Conservation (phyloP, 176 grass and related monocot genomes). For the Typha latifolia region DNA sequence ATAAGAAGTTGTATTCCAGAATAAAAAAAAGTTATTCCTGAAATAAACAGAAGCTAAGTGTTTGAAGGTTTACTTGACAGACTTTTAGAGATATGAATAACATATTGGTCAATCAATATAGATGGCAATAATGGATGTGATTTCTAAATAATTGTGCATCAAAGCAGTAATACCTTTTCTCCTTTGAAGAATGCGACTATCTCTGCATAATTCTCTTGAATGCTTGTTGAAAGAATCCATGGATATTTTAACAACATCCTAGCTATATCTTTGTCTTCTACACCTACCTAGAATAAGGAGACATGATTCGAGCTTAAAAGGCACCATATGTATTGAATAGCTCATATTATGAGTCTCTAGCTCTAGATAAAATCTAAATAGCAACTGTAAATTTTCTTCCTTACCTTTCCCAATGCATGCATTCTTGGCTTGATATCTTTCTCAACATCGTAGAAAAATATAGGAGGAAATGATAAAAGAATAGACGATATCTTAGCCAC, state of each 20-base stretch:
- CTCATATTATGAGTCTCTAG: background rate
- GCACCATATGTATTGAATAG: background rate
- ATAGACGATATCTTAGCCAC: constrained; percentile 35
- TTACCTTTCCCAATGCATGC: constrained; percentile 65
- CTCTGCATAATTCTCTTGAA: constrained; percentile 58
- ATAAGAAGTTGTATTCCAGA: no score
- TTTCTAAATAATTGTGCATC: background rate
- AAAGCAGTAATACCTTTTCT: constrained; percentile 38
- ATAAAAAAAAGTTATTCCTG: no score
- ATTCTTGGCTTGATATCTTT: constrained; percentile 67
- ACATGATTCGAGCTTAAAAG: constrained; percentile 13
- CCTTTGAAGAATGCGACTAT: constrained; percentile 47
- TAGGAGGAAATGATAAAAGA: constrained; percentile 62
- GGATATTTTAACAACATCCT: constrained; percentile 75
- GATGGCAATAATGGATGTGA: background rate
- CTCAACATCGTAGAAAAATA: constrained; percentile 52
- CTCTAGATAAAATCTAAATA: background rate
- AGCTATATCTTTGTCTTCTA: constrained; percentile 40
- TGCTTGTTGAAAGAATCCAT: constrained; percentile 81
- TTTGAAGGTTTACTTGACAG: no score
- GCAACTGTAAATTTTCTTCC: background rate
- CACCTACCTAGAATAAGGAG: constrained; percentile 55
- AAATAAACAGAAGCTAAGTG: no score
- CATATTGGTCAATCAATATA: no score
- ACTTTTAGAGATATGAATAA: no score